These are phyloP conservation scores for Ramularia collo-cygni DNA, from an alignment of 2,329 filamentous ascomycete genomes.

Conservation along the genomic window DNA sequence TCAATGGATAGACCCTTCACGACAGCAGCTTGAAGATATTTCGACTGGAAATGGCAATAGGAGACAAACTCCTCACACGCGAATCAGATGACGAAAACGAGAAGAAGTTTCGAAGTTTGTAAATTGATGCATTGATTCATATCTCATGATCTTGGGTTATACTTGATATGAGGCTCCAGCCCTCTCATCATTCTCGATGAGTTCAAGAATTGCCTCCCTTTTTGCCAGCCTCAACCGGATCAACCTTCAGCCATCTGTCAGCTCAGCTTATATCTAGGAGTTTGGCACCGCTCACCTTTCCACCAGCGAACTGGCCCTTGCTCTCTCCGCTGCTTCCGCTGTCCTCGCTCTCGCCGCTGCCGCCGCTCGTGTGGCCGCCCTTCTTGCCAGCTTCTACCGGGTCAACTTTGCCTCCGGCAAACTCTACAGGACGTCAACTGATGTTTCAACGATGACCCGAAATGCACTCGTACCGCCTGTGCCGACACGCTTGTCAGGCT, in stretches of 20 bases:
- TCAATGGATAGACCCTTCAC: too few species aligned
- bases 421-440: slow-evolving; percentile 21
- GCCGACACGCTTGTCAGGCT: slow-evolving; percentile 36
- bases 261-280: too few species aligned
- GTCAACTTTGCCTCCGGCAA: slow-evolving; percentile 38
- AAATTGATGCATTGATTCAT: too few species aligned
- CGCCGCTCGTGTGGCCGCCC: slow-evolving; percentile 28
- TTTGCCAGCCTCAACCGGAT: slow-evolving; percentile 7
- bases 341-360: slow-evolving; percentile 7
- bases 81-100: too few species aligned
- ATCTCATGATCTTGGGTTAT: too few species aligned
- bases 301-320: slow-evolving; percentile 19
- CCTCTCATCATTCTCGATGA: too few species aligned
- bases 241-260: background rate
- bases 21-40: too few species aligned
- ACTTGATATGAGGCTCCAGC: background rate
- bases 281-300: slow-evolving; percentile 7
- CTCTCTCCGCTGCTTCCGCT: slow-evolving; percentile 14
- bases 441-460: too few species aligned
- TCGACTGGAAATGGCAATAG: too few species aligned
- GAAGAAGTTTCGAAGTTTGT: too few species aligned
- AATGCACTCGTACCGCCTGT: slow-evolving; percentile 26
- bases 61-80: too few species aligned
- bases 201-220: slow-evolving; percentile 12
- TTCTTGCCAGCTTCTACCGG: slow-evolving; percentile 36